phyloP scores from a whole-genome alignment of 2,329 filamentous ascomycete genomes.

The Cordyceps pruinosa region DNA sequence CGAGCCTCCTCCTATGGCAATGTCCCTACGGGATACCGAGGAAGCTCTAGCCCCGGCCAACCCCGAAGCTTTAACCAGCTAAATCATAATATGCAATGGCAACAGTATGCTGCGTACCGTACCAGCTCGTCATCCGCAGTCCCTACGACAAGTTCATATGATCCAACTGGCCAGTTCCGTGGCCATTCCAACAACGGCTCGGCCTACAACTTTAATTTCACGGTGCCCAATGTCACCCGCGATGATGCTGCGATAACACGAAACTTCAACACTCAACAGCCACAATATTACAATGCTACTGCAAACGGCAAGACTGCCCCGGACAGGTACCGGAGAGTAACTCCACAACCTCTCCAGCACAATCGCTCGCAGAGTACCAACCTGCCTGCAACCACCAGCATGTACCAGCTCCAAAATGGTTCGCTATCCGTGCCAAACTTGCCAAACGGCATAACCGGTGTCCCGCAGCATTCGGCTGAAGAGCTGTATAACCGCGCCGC shows the following conservation, averaged over 20 bases:
- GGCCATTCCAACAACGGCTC: conserved; percentile 31
- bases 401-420: conserved; percentile 25
- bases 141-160: conserved; percentile 26
- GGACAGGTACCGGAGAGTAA: conserved; percentile 72
- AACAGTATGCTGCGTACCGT: conserved; percentile 41
- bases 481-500: conserved; percentile 54
- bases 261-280: conserved; percentile 37
- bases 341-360: conserved; percentile 36
- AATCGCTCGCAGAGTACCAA: conserved; percentile 31
- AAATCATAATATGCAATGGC: conserved; percentile 46
- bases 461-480: conserved; percentile 48
- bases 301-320: conserved; percentile 45
- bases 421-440: conserved; percentile 34
- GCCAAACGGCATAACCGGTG: conserved; percentile 47
- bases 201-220: conserved; percentile 30
- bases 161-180: conserved; percentile 22
- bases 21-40: conserved; percentile 45
- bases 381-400: conserved; percentile 21
- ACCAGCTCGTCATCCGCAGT: conserved; percentile 39
- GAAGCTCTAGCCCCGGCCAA: conserved; percentile 55
- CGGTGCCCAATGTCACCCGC: conserved; percentile 36
- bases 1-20: conserved; percentile 19
- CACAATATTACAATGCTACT: conserved; percentile 37
- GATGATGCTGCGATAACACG: conserved; percentile 46
- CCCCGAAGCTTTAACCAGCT: conserved; percentile 72